Base-by-base conservation (phyloP, 805 yeast genomes). In the Komagataella pseudopastoris region DNA sequence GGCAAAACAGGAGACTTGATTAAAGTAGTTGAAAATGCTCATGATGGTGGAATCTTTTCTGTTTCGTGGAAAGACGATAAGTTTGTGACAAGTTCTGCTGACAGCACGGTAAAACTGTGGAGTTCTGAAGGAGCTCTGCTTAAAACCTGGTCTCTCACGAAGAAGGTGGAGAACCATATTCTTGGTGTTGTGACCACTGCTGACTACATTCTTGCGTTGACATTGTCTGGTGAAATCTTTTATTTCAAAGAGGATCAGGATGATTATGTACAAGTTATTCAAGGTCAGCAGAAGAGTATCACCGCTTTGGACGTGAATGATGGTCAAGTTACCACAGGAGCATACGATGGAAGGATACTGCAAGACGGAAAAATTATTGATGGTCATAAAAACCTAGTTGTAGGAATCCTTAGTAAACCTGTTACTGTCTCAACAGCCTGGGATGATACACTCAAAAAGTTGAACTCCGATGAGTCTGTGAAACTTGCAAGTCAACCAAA, bases 31-130 rank as follows among this genome's bases (percentile, higher is more conserved):
- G 78, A 76, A 4, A 56, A 55, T 18, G 62, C 64, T 3, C 91
- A 91, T 58, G 74, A 76, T 6, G 95, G 95, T 48, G 90, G 96
- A 49, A 77, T 90, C n/a, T 85, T 82, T 59, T 82, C 85, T 0
- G 68, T 90, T 3, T 74, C 83, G 20, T 89, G 95, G 91, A 70
- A 73, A 50, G 70, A 71, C 23, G 80, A 76, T 56, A 63, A 64
- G 48, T 86, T 90, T 61, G 85, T 82, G 20, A 87, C 97, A 3
- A 78, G 86, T 8, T 82, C 96, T 14, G 93, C 96, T 1, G 98
- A 93, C 66, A 77, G 79, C 39, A 68, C 84, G 4, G 71, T 90
- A 46, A 85, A 86, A 60, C 60, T 78, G 16, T 86, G 91, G 83
- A 72, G 71, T 54, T 71, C 72, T 20, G 74, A 70, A 24, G 76